Percentiles rank a stretch among this genome's conserved stretches.
These are phyloP conservation scores for Cladophialophora exuberans DNA, from an alignment of 2,329 filamentous ascomycete species.

Conservation along the genomic window DNA sequence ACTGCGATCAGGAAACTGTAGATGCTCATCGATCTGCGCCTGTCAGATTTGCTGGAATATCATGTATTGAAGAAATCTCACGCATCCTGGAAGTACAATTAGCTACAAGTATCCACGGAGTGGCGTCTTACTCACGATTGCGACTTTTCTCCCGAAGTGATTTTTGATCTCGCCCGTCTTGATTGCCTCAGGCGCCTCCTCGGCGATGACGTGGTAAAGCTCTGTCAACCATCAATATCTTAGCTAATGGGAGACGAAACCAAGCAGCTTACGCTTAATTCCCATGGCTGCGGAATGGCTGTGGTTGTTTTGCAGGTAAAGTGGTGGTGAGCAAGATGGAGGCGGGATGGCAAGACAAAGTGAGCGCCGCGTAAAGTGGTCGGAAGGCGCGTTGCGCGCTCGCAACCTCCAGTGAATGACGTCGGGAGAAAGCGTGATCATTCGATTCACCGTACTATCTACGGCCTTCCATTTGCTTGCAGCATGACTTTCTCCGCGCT, in stretches of 20 bases:
- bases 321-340: background rate
- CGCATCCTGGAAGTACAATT: conserved; percentile 46
- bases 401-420: conserved; percentile 1
- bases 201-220: conserved; percentile 79
- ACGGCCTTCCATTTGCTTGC: background rate
- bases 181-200: conserved; percentile 92
- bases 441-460: background rate
- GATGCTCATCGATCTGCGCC: conserved; percentile 85
- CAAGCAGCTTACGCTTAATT: conserved; percentile 51
- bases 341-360: background rate
- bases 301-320: background rate
- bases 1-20: conserved; percentile 99
- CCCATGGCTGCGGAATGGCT: conserved; percentile 44
- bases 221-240: conserved; percentile 45
- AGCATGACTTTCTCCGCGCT: no score
- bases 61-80: conserved; percentile 33
- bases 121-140: conserved; percentile 70
- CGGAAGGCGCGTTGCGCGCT: conserved; percentile 15
- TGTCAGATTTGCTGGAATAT: background rate
- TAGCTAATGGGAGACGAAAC: conserved; percentile 14
- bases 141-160: conserved; percentile 97
- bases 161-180: conserved; percentile 99
- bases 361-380: conserved; percentile 7
- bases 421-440: background rate
- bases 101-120: background rate